Evolutionary conservation across 78 protist species (phyloP), one percentile per base, ranked within the genome.

Genomic region (Guillardia theta): DNA sequence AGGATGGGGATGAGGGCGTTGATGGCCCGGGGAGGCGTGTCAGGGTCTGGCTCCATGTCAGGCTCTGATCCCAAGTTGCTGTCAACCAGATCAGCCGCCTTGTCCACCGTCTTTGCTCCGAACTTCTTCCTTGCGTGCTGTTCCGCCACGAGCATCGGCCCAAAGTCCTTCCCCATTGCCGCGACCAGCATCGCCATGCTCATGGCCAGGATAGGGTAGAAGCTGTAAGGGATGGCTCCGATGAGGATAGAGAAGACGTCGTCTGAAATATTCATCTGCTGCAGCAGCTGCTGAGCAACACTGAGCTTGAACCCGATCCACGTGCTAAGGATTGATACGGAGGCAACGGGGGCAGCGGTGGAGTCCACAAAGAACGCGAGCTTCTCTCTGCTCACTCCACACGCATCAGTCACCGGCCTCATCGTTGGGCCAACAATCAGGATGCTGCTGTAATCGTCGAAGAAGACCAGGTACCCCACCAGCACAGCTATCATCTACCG

Each of bases 331-430:
- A 78, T 24, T 39, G 95, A 30, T 6, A 93, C 44, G 43, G 70
- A 36, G 48, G 95, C 92, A 4, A 93, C 92, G 70, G 95, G 95
- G 41, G 92, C 95, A 10, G 95, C 88, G n/a, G 92, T 93, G 18
- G 92, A 15, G 62, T 93, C 95, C n/a, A 93, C 92, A 19, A 64
- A 19, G 22, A 64, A 64, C 78, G 78, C 78, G n/a, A 64, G 22
- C 39, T 64, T 64, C 78, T 64, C 78, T 33, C 12, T 5, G 58
- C 58, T 50, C 30, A 50, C 58, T 15, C 58, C 15, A 10, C 58
- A 19, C 58, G 10, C 58, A 15, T 50, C 58, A 10, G 58, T 50
- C 58, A 64, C 12, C 6, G 12, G 33, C 15, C 39, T 24, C 12
- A 64, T 64, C 78, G 39, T 64, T 12, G 78, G 78, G 39, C 22